Evolutionary conservation across 805 yeast genomes (phyloP), one percentile per base, ranked within the genome.

Genomic region (Candida wancherniae): DNA sequence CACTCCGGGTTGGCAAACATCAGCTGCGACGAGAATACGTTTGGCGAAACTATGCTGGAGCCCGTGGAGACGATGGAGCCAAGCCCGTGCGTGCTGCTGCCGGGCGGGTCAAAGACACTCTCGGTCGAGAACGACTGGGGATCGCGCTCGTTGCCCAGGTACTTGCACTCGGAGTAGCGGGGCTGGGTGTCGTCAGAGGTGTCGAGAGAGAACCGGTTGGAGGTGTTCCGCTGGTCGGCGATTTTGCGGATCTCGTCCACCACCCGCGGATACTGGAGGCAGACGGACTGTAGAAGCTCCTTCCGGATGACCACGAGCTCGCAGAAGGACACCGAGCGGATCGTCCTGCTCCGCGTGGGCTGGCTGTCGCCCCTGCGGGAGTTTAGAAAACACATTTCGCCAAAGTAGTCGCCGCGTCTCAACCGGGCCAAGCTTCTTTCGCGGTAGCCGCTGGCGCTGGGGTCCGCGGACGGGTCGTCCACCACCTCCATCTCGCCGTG

Each of bases 401-500:
- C 92, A 57, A 82, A 80, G 54, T 78, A 80, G 19, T 77, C 69
- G 13, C 83, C 84, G 10, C 74, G 55, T 2, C 74, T 68, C 15
- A 83, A 57, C 35, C 84, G 64, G 4, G 84, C 86, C 22, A 76
- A 50, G 1, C 69, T 59, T 20, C 57, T 55, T 31, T 69, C 74
- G 12, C 58, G 56, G 19, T 31, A 30, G 4, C 37, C 24, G 7
- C 29, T 34, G 13, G 47, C 38, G 4, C 43, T 44, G 16, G 23
- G 17, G n/a, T n/a, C n/a, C n/a, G n/a, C n/a, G 22, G 16, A n/a
- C 18, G 22, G 26, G 20, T 29, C 29, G 33, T 57, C 75, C 6
- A 80, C 36, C 0, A 80, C 84, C 50, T 83, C 88, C 4, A 80
- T 84, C 44, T 75, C 80, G 7, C 92, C 92, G 42, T 61, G 66